Evolutionary conservation across 1,284 basidiomycete species (phyloP), one percentile per base, ranked within the genome.

Genomic region (Melampsora larici-populina): DNA sequence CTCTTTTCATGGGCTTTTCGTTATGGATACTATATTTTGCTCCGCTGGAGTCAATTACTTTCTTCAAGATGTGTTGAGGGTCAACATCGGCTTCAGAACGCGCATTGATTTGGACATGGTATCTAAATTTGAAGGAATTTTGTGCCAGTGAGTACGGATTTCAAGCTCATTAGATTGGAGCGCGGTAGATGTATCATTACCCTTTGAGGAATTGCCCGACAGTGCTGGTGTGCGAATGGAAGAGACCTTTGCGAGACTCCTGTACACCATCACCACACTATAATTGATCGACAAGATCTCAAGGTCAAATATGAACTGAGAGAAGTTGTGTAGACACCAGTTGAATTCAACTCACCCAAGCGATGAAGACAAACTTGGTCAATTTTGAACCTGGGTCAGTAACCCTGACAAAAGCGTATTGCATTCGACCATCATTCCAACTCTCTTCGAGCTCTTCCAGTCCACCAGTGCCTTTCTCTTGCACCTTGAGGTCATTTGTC

Each of bases 251-350:
- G 84, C 91, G 90, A 46, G 87, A 88, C 84, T 91, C 94, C 21
- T 95, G 95, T 0, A 98, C 96, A 81, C 96, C 95, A 82, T 97
- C 94, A 70, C 96, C 95, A 82, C 93, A 94, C 94, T 81, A 73
- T 64, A 24, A 60, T n/a, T 18, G 11, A 40, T n/a, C 17, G 21
- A 49, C 11, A 7, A 11, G 48, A 36, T 40, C 40, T 68, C 8
- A 62, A 26, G 31, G 49, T 48, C 46, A 58, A 18, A 55, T 66
- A 33, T 7, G 48, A 90, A 88, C 80, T 29, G 46, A 21, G 18
- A 29, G 18, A 24, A 15, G 33, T 62, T 17, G 51, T 49, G 63
- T 43, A 62, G 33, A 24, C 33, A 26, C 21, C 11, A 31, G 72
- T 70, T 11, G 8, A 49, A 33, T 24, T n/a, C 1, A 13, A 72